phyloP scores from a whole-genome alignment of 768 basidiomycete genomes.

The Amanita fuliginea region DNA sequence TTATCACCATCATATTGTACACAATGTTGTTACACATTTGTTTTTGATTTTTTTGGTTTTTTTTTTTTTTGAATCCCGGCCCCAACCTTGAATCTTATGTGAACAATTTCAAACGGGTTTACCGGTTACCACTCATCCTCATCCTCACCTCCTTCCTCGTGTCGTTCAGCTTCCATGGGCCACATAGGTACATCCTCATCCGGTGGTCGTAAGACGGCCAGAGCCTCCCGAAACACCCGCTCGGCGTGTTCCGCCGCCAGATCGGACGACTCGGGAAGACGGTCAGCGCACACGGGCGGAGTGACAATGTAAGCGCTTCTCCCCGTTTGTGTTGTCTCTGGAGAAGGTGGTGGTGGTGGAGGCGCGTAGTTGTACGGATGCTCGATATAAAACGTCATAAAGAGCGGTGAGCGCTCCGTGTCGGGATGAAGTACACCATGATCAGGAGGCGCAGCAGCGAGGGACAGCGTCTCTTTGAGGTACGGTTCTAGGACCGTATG shows the following conservation, averaged over 20 bases:
- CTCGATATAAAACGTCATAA: slow-evolving; percentile 48
- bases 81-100: no score
- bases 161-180: background rate
- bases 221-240: slow-evolving; percentile 37
- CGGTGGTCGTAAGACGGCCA: slow-evolving; percentile 8
- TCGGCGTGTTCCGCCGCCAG: slow-evolving; percentile 47
- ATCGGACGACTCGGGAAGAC: slow-evolving; percentile 46
- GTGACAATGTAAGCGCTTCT: slow-evolving; percentile 6
- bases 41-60: no score
- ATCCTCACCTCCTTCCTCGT: background rate
- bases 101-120: no score
- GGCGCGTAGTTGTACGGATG: slow-evolving; percentile 15
- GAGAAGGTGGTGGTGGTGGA: slow-evolving; percentile 12
- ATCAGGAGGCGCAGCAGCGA: slow-evolving; percentile 7
- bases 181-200: background rate
- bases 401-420: slow-evolving; percentile 26
- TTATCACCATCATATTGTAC: no score
- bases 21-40: no score
- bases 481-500: slow-evolving; percentile 45
- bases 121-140: background rate
- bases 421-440: background rate
- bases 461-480: slow-evolving; percentile 33
- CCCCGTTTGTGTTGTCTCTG: slow-evolving; percentile 1
- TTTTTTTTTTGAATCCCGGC: no score
- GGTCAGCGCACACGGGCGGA: slow-evolving; percentile 18